These are phyloP conservation scores for Juglanconis oblonga DNA, from an alignment of 2,329 filamentous ascomycete genomes.

Conservation along the genomic window DNA sequence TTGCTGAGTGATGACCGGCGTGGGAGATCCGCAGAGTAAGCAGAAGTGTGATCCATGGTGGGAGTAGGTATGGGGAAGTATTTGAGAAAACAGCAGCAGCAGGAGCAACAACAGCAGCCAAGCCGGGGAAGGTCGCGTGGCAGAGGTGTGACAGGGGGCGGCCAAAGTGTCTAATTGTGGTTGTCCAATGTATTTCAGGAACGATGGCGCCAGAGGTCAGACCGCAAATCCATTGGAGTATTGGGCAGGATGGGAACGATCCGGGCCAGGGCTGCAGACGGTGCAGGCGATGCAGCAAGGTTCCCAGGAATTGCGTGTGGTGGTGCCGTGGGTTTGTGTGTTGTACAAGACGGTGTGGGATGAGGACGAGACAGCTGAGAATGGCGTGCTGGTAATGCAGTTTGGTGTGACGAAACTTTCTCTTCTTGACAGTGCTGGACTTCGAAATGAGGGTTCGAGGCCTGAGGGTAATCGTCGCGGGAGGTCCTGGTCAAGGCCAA, in stretches of 20 bases:
- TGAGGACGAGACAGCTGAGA: slow-evolving; percentile 15
- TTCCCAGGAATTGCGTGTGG: background rate
- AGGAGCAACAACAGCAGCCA: background rate
- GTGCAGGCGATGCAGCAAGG: background rate
- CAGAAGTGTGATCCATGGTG: slow-evolving; percentile 16
- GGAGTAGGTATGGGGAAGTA: background rate
- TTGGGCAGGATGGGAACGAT: background rate
- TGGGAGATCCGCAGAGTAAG: slow-evolving; percentile 8
- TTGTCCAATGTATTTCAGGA: slow-evolving; percentile 12
- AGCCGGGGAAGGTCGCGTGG: slow-evolving; percentile 2
- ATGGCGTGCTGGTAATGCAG: slow-evolving; percentile 13
- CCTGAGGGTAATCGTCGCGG: background rate
- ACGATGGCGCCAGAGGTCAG: slow-evolving; percentile 13
- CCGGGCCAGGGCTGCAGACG: background rate
- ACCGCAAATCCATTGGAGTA: slow-evolving; percentile 15
- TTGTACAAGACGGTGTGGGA: background rate
- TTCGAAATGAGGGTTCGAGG: background rate
- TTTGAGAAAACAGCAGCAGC: slow-evolving; percentile 1
- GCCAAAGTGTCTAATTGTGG: background rate
- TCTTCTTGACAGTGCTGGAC: no score
- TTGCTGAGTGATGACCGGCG: slow-evolving; percentile 14
- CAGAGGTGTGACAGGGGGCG: background rate
- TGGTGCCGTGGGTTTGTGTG: background rate
- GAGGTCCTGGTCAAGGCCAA: no score
- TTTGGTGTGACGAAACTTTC: background rate